Evolutionary conservation across 139 green algal genomes (phyloP), one percentile per base, ranked within the genome.

Genomic region (Chlamydomonas urium): DNA sequence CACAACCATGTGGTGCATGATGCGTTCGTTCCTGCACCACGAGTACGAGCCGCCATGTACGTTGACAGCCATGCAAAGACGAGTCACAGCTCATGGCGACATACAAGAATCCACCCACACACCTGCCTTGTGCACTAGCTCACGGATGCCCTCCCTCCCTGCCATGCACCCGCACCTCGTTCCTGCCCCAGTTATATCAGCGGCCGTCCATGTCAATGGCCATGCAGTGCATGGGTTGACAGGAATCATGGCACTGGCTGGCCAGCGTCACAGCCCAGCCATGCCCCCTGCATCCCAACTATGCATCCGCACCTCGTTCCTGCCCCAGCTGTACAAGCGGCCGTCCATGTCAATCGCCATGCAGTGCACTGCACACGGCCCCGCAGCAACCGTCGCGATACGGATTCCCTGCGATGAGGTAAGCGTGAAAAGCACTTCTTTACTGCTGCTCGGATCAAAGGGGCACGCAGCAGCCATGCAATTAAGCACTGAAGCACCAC

Each of bases 181-280:
- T 98, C 21, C 90, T 75, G 28, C 93, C 93, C 93, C 93, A 98
- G 6, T 88, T 89, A 75, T 87, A 98, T 38, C 86, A 86, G 1
- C 65, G 66, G 33, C 93, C 93, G 1, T 88, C 82, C 0, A 75
- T 59, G 28, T 90, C 89, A 0, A 73, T 86, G 26, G 76, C 79
- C 23, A 97, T 79, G 72, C 81, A 89, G 76, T 97, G 92, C n/a
- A 75, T n/a, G n/a, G n/a, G n/a, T n/a, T n/a, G n/a, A n/a, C n/a
- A n/a, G n/a, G n/a, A n/a, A n/a, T n/a, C n/a, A n/a, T n/a, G 42
- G 42, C 42, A 17, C 42, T 17, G 17, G 14, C 42, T 17, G 14
- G 42, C 42, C 42, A 53, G 42, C 42, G 14, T 53, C 17, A 53
- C 14, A 17, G 14, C 14, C 42, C 42, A 10, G 17, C 42, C 42